Base-by-base conservation (phyloP, 805 yeast species). In the Scheffersomyces ergatensis region DNA sequence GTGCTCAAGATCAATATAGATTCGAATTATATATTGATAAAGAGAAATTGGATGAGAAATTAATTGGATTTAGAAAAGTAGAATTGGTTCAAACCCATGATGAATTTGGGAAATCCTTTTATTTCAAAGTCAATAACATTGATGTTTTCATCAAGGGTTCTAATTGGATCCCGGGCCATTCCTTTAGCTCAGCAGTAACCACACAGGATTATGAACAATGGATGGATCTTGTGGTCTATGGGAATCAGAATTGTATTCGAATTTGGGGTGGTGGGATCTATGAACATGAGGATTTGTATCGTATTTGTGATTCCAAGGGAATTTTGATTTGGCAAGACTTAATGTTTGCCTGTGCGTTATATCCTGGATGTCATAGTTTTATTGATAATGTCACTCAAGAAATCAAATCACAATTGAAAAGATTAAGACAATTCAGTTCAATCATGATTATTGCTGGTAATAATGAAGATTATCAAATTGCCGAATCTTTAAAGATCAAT, bases 281-380 rank as follows among this genome's bases (percentile, higher is more conserved):
- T 44, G 78, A 74, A 43, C 51, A 47, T 23, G 74, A 71, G 20
- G 30, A 41, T 8, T 67, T 74, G 45, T 74, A 74, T 46, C 53
- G 58, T 20, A 64, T 60, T 39, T 74, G 78, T 51, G 78, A 73
- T 46, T 36, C 60, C 14, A 42, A 56, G 4, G 77, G 77, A 2
- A 40, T 76, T 6, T 32, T 76, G 46, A 69, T 76, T 8, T 76
- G 80, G 78, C 80, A 76, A 39, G 81, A 76, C 48, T 73, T 76
- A 51, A 69, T 75, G 78, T 76, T 76, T 60, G 79, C 76, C 2
- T 76, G 81, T 57, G 80, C 78, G 1, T 74, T 69, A 36, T 76
- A 76, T 45, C 80, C 80, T 4, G 72, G 61, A 5, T 61, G 70
- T 44, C 51, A 52, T 2, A 53, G 48, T 9, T 70, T 72, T 42